A percentile compares a stretch with the other conserved stretches of the same genome.
Evolutionary conservation across 306 rosid genomes (phyloP).

Genomic region (Rosa rugosa): DNA sequence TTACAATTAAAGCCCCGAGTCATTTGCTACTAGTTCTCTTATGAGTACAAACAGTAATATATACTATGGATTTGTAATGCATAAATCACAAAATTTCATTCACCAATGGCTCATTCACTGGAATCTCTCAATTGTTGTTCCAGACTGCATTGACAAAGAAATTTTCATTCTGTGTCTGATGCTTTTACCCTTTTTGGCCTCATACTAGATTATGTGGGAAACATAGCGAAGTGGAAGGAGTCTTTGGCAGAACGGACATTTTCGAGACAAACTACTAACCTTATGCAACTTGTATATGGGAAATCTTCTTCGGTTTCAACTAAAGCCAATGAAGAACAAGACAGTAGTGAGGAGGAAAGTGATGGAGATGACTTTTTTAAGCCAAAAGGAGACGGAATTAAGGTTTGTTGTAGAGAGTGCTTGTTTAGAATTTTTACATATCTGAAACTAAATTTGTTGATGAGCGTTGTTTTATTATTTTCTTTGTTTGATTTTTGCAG

Average conservation of each 20-base stretch:
- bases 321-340: constrained; percentile 38
- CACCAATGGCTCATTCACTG: not conserved
- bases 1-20: not conserved
- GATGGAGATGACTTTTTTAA: constrained; percentile 72
- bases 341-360: constrained; percentile 58
- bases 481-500: constrained; percentile 32
- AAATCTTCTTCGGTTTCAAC: constrained; percentile 44
- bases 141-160: not conserved
- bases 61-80: not conserved
- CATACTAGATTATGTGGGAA: constrained; percentile 55
- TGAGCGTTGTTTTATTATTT: not conserved
- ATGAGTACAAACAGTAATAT: no score
- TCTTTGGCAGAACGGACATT: constrained; percentile 55
- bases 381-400: constrained; percentile 68
- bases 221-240: constrained; percentile 88
- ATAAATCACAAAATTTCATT: not conserved
- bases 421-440: constrained; percentile 5
- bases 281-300: constrained; percentile 90
- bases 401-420: constrained; percentile 50
- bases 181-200: constrained; percentile 7
- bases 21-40: not conserved
- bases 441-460: not conserved
- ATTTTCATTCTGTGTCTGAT: constrained; percentile 24
- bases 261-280: constrained; percentile 52
- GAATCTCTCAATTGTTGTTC: constrained; percentile 5